These are phyloP conservation scores for Blumeriella jaapii DNA, from an alignment of 2,329 filamentous ascomycete genomes.

Conservation along the genomic window DNA sequence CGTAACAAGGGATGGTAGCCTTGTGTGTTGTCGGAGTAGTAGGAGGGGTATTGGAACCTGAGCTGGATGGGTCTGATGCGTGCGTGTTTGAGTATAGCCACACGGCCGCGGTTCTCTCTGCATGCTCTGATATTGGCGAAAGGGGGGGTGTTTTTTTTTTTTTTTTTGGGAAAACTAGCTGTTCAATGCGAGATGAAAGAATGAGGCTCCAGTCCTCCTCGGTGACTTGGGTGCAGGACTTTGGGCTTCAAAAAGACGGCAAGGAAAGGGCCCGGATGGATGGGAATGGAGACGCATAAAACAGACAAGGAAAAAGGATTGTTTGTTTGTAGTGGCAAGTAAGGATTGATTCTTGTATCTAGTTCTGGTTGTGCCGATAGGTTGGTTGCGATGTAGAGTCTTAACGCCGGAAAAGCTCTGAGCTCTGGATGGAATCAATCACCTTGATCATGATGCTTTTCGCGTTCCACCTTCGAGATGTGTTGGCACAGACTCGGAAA, in stretches of 20 bases:
- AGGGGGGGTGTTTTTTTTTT: too few species aligned
- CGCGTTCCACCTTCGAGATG: too few species aligned
- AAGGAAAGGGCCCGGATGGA: too few species aligned
- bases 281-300: not conserved
- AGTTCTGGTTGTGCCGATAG: constrained; percentile 4
- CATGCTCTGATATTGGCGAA: not conserved
- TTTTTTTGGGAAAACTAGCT: too few species aligned
- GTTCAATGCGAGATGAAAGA: not conserved
- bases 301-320: constrained; percentile 1
- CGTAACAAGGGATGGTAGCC: constrained; percentile 4
- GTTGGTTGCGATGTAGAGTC: constrained; percentile 7
- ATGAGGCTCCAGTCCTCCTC: not conserved
- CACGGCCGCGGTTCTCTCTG: not conserved
- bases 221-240: too few species aligned
- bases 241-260: too few species aligned
- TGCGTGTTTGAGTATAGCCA: constrained; percentile 7
- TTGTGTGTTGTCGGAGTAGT: constrained; percentile 4
- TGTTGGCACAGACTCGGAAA: too few species aligned
- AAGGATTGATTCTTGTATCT: constrained; percentile 14
- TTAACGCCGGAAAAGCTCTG: too few species aligned
- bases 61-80: constrained; percentile 2
- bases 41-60: constrained; percentile 1
- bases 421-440: too few species aligned
- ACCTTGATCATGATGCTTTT: too few species aligned
- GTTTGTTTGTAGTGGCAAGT: constrained; percentile 5